A percentile compares a stretch with the other conserved stretches of the same genome.
Conservation (phyloP, 257 asterid genomes). For the Fraxinus excelsior region DNA sequence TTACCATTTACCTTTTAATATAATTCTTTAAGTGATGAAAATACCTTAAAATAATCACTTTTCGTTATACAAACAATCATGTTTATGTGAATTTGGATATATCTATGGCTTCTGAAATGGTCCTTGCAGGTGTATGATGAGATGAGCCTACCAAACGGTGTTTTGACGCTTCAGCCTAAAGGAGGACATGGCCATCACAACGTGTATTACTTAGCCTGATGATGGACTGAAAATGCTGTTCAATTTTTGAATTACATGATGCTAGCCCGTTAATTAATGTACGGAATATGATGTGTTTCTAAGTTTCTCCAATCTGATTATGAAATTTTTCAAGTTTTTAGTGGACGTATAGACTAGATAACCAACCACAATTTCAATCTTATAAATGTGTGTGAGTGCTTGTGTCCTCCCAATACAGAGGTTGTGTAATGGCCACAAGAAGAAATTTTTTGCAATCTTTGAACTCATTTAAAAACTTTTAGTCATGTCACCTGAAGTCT, state of each 20-base stretch:
- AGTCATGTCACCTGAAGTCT: no score
- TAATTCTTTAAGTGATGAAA: background rate
- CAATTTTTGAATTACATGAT: background rate
- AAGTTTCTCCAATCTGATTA: background rate
- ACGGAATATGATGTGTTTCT: background rate
- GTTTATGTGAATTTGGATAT: conserved; percentile 19
- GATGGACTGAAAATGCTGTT: background rate
- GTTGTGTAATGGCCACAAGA: background rate
- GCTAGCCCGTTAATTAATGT: background rate
- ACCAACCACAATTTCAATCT: background rate
- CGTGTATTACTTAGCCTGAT: conserved; percentile 56
- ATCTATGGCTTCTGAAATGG: background rate
- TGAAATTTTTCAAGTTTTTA: background rate
- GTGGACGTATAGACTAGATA: background rate
- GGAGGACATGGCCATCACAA: conserved; percentile 99
- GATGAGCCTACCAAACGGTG: conserved; percentile 96
- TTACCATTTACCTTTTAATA: conserved; percentile 6
- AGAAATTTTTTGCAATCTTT: background rate
- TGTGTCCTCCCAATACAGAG: background rate
- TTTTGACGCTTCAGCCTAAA: conserved; percentile 88
- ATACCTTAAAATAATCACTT: conserved; percentile 10
- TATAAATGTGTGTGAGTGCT: background rate
- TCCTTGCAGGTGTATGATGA: conserved; percentile 79
- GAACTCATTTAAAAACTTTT: no score
- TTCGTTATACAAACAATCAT: no score